Percentiles rank a stretch among this genome's conserved stretches.
Evolutionary conservation across 1,284 basidiomycete species (phyloP).

Genomic region (Moniliophthora roreri): DNA sequence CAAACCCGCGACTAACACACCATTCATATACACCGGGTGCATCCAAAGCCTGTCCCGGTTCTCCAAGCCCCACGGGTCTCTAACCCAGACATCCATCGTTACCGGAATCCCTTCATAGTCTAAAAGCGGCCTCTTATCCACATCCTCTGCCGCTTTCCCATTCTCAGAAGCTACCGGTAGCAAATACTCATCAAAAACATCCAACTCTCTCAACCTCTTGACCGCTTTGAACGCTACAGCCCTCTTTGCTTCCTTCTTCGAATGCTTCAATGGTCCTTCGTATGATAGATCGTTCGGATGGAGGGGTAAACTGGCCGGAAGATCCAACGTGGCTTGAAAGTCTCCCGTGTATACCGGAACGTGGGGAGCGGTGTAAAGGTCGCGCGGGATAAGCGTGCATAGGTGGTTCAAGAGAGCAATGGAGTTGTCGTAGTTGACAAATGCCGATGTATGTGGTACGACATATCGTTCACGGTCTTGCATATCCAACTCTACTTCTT

Average conservation of each 20-base stretch:
- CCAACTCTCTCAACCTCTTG: constrained; percentile 60
- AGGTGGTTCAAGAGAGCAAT: constrained; percentile 69
- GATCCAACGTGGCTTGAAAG: constrained; percentile 13
- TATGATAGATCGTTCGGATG: constrained; percentile 53
- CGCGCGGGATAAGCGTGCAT: constrained; percentile 73
- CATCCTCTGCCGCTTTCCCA: constrained; percentile 48
- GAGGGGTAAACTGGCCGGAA: constrained; percentile 39
- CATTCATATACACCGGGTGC: constrained; percentile 57
- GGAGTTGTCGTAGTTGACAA: constrained; percentile 74
- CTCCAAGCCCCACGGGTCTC: constrained; percentile 60
- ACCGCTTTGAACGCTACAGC: constrained; percentile 78
- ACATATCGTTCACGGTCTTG: constrained; percentile 69
- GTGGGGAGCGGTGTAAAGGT: constrained; percentile 61
- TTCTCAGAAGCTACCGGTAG: constrained; percentile 54
- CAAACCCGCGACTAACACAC: constrained; percentile 49
- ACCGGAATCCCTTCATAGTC: constrained; percentile 36
- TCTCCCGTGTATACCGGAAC: constrained; percentile 63
- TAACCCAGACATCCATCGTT: constrained; percentile 54
- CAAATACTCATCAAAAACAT: constrained; percentile 79
- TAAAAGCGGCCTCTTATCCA: constrained; percentile 45
- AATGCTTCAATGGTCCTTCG: constrained; percentile 53
- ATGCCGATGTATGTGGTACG: constrained; percentile 68
- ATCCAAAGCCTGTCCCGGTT: constrained; percentile 54
- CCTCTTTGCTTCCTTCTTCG: constrained; percentile 79
- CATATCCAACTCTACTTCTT: no score